Conservation (phyloP, 2,329 filamentous ascomycete species). For the Cladosporium sp. region DNA sequence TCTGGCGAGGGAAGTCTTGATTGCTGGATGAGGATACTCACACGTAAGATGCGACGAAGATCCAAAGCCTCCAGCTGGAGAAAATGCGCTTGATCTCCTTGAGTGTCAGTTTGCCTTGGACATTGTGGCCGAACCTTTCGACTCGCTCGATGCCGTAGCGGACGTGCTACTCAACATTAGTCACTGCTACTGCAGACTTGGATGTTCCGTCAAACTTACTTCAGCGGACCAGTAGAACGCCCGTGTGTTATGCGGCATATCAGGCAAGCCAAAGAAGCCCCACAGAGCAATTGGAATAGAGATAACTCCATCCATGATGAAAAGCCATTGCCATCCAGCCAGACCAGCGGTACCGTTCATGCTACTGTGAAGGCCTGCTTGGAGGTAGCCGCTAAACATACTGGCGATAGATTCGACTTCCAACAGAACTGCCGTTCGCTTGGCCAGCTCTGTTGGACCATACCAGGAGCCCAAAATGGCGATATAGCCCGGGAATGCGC, state of each 20-base stretch:
- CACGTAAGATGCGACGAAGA: slow-evolving; percentile 18
- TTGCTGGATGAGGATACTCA: neutral
- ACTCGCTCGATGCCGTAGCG: slow-evolving; percentile 22
- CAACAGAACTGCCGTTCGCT: slow-evolving; percentile 39
- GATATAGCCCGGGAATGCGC: slow-evolving; percentile 30
- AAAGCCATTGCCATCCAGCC: slow-evolving; percentile 46
- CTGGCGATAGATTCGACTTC: neutral
- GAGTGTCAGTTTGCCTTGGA: slow-evolving; percentile 20
- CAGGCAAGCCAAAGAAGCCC: neutral
- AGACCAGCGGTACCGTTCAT: slow-evolving; percentile 43
- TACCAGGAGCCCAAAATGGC: slow-evolving; percentile 49
- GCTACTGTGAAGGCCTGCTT: slow-evolving; percentile 21
- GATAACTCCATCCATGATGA: slow-evolving; percentile 30
- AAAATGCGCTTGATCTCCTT: slow-evolving; percentile 19
- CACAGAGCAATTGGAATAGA: neutral
- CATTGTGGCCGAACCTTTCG: slow-evolving; percentile 20
- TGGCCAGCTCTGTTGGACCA: slow-evolving; percentile 40
- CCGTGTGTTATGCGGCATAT: neutral
- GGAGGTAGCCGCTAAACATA: slow-evolving; percentile 18
- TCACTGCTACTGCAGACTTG: neutral
- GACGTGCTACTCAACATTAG: slow-evolving; percentile 17
- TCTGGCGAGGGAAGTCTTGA: neutral
- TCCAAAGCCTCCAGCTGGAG: slow-evolving; percentile 22
- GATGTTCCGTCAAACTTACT: neutral
- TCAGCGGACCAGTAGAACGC: slow-evolving; percentile 21